phyloP scores from a whole-genome alignment of 1,284 basidiomycete species.

The Irpex rosettiformis region DNA sequence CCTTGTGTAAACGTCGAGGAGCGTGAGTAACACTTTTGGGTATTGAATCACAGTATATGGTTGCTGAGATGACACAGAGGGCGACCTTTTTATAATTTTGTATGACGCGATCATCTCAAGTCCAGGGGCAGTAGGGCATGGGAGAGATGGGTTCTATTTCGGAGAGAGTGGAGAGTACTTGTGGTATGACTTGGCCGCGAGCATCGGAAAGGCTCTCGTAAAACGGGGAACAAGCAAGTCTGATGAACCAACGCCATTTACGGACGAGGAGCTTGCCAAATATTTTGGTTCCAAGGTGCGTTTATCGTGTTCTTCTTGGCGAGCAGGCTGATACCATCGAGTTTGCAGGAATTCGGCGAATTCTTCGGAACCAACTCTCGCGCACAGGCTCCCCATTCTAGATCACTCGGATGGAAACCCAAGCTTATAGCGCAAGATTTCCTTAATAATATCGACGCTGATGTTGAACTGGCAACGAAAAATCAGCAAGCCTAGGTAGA shows the following conservation, averaged over 20 bases:
- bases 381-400: slow-evolving; percentile 31
- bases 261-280: slow-evolving; percentile 28
- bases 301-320: too few relatives aligned
- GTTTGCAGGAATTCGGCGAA: slow-evolving; percentile 4
- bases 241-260: slow-evolving; percentile 28
- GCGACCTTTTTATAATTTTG: slow-evolving; percentile 20
- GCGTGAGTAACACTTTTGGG: slow-evolving; percentile 22
- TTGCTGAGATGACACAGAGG: slow-evolving; percentile 12
- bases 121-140: slow-evolving; percentile 29
- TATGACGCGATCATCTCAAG: slow-evolving; percentile 17
- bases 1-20: slow-evolving; percentile 41
- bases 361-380: slow-evolving; percentile 36
- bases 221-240: slow-evolving; percentile 23
- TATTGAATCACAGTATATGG: background rate
- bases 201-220: slow-evolving; percentile 29
- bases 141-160: slow-evolving; percentile 44
- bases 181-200: slow-evolving; percentile 32
- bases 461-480: background rate
- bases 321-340: too few relatives aligned
- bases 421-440: slow-evolving; percentile 6
- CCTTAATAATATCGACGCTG: background rate
- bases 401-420: slow-evolving; percentile 38
- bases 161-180: slow-evolving; percentile 43
- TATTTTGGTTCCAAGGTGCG: slow-evolving; percentile 13
- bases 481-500: too few relatives aligned